Evolutionary conservation across 768 basidiomycete genomes (phyloP).

Genomic region (Agaricus sinodeliciosus): DNA sequence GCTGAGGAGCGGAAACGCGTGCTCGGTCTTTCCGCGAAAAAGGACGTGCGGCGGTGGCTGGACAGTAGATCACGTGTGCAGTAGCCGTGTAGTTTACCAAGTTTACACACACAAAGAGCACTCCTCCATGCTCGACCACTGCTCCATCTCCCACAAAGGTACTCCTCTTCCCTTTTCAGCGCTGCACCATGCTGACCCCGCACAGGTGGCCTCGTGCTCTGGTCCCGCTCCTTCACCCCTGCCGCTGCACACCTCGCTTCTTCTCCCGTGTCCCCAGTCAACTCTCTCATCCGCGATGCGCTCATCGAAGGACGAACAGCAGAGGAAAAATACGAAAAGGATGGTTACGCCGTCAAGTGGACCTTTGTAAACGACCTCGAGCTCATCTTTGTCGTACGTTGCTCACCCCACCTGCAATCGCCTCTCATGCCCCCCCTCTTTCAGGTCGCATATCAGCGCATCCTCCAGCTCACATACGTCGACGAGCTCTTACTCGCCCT

Average conservation of each 20-base stretch:
- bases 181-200: constrained; percentile 8
- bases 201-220: constrained; percentile 85
- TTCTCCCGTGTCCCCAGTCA: constrained; percentile 76
- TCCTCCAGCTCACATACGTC: constrained; percentile 90
- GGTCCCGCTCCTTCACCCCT: constrained; percentile 94
- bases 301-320: constrained; percentile 85
- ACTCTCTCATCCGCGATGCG: constrained; percentile 83
- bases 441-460: constrained; percentile 94
- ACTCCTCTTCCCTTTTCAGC: too few relatives aligned
- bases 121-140: constrained; percentile 88
- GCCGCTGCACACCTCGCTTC: constrained; percentile 63
- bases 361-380: constrained; percentile 93
- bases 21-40: constrained; percentile 63
- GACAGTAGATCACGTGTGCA: constrained; percentile 31
- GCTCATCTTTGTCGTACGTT: constrained; percentile 89
- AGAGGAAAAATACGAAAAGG: constrained; percentile 85
- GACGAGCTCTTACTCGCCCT: constrained; percentile 79
- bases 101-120: too few relatives aligned
- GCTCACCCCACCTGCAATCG: neutral
- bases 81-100: too few relatives aligned
- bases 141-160: constrained; percentile 95
- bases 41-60: constrained; percentile 78
- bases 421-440: constrained; percentile 9
- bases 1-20: constrained; percentile 38
- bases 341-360: constrained; percentile 93